Base-by-base conservation (phyloP, 1,284 basidiomycete species). In the Dichomitus squalens region DNA sequence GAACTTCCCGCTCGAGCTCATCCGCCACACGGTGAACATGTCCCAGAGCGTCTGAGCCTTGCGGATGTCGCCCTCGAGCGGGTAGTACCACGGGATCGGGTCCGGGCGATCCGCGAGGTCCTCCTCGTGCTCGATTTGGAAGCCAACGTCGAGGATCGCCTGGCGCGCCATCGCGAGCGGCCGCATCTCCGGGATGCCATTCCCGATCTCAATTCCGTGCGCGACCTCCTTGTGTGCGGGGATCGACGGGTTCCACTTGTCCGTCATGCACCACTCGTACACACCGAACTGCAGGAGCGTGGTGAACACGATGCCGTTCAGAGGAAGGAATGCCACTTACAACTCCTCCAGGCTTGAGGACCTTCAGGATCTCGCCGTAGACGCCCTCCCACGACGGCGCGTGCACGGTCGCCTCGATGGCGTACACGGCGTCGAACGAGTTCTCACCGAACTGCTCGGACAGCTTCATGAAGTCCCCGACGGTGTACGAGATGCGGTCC, bases 261-360 rank as follows among this genome's bases (percentile, higher is more conserved):
- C 96, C 47, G 96, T 98, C 96, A 99, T 98, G 76, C 89, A 92
- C 96, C 96, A 99, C 73, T 98, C 96, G 77, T 98, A 98, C 43
- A 98, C 90, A 72, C 95, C 96, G 73, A 98, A 98, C 91, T 95
- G 23, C 18, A 23, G 38, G 44, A 35, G n/a, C 3, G 51, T 21
- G 55, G 59, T 52, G 11, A 41, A 34, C 21, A 41, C 25, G 1
- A 6, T 31, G 29, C 29, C 21, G 16, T 7, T 2, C 27, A 7
- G 21, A 25, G 21, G 33, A 57, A 11, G 0, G 8, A 52, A 54
- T 33, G 18, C 31, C 31, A 88, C 92, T 72, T 71, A 95, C 93
- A 39, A 92, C 81, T 67, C 96, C 96, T 78, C 96, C 96, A 6
- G 96, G 96, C 81, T 99, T 99, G 70, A 99, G 84, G 27, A 98